A percentile compares a stretch with the other conserved stretches of the same genome.
Conservation (phyloP, 495 filamentous ascomycete genomes). For the Ramalina intermedia region DNA sequence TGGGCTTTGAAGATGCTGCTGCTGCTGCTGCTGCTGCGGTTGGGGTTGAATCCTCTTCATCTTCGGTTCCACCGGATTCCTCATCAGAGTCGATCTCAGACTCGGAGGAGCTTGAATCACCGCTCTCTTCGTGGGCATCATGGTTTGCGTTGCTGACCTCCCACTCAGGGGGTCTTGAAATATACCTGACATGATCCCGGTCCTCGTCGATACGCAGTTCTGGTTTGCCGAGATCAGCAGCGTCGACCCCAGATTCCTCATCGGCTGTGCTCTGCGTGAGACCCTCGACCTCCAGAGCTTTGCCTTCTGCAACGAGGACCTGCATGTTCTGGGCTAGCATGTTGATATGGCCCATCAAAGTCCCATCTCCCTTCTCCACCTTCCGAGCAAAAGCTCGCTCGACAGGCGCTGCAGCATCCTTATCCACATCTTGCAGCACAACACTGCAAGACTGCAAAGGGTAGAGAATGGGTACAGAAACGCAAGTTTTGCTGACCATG, state of each 20-base stretch:
- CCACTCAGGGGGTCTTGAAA: constrained; percentile 80
- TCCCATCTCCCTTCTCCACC: constrained; percentile 43
- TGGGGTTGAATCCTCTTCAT: constrained; percentile 3
- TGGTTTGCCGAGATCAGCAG: background rate
- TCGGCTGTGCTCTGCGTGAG: constrained; percentile 5
- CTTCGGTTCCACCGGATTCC: constrained; percentile 28
- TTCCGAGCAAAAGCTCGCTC: constrained; percentile 52
- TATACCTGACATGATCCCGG: constrained; percentile 54
- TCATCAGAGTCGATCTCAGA: constrained; percentile 31
- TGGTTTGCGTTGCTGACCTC: constrained; percentile 15
- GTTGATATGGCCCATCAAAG: constrained; percentile 62
- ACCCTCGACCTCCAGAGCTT: constrained; percentile 4
- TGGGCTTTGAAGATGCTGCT: constrained; percentile 11
- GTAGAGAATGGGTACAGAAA: constrained; percentile 61
- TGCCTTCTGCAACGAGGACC: constrained; percentile 40
- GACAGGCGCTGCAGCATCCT: constrained; percentile 43
- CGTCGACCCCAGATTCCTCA: background rate
- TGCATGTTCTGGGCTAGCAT: constrained; percentile 64
- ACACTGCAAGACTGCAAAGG: constrained; percentile 55
- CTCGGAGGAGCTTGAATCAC: constrained; percentile 28
- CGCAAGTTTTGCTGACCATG: constrained; percentile 45
- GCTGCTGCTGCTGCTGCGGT: constrained; percentile 26
- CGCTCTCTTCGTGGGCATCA: constrained; percentile 21
- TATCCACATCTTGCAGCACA: constrained; percentile 46
- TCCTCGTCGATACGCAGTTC: constrained; percentile 20